A percentile compares a stretch with the other conserved stretches of the same genome.
Evolutionary conservation across 257 asterid genomes (phyloP).

Genomic region (Sherardia arvensis): DNA sequence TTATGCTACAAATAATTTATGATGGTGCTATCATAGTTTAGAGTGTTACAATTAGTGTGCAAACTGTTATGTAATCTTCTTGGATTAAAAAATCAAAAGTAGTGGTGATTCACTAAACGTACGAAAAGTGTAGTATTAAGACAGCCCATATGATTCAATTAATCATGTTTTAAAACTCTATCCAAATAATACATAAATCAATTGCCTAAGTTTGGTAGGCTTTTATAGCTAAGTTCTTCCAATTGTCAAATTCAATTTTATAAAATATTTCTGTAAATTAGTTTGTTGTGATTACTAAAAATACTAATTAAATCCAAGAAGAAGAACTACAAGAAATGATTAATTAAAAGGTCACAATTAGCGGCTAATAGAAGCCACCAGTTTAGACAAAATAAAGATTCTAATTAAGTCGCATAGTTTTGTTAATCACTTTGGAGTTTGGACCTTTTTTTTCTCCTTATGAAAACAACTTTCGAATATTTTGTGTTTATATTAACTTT

Average conservation of each 20-base stretch:
- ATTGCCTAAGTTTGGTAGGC: background rate
- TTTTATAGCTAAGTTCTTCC: background rate
- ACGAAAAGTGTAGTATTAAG: too few relatives aligned
- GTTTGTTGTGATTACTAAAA: background rate
- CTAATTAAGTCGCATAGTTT: background rate
- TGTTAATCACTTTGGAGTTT: background rate
- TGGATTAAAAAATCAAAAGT: too few relatives aligned
- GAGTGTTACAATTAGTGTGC: too few relatives aligned
- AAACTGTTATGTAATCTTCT: too few relatives aligned
- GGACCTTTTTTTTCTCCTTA: background rate
- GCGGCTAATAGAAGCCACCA: background rate
- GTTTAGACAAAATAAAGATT: slow-evolving; percentile 5
- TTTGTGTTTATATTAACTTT: too few relatives aligned
- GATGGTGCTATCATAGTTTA: too few relatives aligned
- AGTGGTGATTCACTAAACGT: too few relatives aligned
- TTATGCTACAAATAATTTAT: too few relatives aligned
- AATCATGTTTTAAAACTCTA: too few relatives aligned
- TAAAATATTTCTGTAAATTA: background rate
- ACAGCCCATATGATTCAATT: too few relatives aligned
- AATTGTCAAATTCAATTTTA: background rate
- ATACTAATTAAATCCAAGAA: background rate
- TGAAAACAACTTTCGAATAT: too few relatives aligned
- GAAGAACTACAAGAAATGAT: background rate
- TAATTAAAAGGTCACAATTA: background rate
- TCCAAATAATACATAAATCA: too few relatives aligned